Evolutionary conservation across 345 rosid species (phyloP).

Genomic region (Punica granatum): DNA sequence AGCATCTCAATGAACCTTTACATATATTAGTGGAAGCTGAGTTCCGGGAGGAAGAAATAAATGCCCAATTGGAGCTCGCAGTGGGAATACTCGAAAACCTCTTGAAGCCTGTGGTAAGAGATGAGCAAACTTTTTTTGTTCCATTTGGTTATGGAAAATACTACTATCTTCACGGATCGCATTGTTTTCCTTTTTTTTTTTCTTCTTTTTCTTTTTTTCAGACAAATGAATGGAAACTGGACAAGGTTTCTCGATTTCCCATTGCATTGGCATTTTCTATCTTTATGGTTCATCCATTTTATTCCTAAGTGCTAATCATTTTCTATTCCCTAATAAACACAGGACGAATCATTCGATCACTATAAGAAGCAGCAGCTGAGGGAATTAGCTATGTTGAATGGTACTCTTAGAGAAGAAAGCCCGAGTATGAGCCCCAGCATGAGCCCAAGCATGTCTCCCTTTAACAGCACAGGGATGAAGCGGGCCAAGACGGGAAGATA

Average conservation of each 20-base stretch:
- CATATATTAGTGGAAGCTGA: constrained; percentile 90
- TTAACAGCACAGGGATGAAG: constrained; percentile 65
- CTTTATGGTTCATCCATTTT: not conserved
- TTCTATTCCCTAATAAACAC: constrained; percentile 1
- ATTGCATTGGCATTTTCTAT: not conserved
- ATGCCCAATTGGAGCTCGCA: constrained; percentile 66
- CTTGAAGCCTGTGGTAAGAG: constrained; percentile 81
- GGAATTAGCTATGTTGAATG: constrained; percentile 80
- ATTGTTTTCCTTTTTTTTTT: not conserved
- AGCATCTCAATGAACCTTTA: constrained; percentile 84
- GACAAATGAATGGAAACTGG: not conserved
- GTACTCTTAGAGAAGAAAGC: constrained; percentile 82
- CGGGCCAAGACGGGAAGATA: constrained; percentile 77
- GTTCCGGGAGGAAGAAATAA: constrained; percentile 73
- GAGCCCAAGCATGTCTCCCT: constrained; percentile 92
- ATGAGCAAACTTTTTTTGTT: not conserved
- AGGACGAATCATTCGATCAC: constrained; percentile 93
- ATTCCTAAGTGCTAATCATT: not conserved
- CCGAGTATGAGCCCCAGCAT: constrained; percentile 77
- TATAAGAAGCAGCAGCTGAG: constrained; percentile 84
- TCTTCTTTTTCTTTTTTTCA: not conserved
- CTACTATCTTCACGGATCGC: not conserved
- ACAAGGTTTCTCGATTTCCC: not conserved
- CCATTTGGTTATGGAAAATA: not conserved
- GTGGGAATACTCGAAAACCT: constrained; percentile 62